Evolutionary conservation across 768 basidiomycete genomes (phyloP), one percentile per base, ranked within the genome.

Genomic region (Naganishia randhawae): DNA sequence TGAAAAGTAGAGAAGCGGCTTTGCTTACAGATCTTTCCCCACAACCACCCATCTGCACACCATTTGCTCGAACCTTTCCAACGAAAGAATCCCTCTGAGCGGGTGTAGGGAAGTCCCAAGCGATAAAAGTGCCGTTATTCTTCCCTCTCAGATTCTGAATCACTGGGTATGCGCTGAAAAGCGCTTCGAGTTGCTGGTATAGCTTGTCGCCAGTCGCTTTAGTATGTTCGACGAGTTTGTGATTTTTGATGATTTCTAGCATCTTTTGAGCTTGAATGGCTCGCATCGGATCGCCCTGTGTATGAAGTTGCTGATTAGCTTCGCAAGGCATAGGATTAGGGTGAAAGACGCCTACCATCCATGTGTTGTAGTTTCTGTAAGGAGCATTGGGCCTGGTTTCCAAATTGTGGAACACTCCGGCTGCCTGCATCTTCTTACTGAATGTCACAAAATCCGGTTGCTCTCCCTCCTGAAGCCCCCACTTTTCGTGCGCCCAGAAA

Each of bases 401-500:
- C 61, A 68, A 54, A 22, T 73, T 71, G 71, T 83, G 82, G 71
- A 75, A 83, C 71, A 82, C 78, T 0, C 81, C 81, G 25, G 74
- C 71, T n/a, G 80, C 81, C 67, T 82, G 81, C 75, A 78, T 78
- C 76, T 82, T 82, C 74, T 82, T 81, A 14, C 69, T 73, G 71
- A 83, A 83, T 13, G 82, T 81, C 13, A 83, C 80, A 68, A 83
- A 82, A 71, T 83, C 82, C 35, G 82, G 78, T 9, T 73, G 73
- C 41, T 73, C 71, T 7, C 71, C 72, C 13, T 69, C 64, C 9
- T 65, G 5, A 25, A 81, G 68, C 13, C 70, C 74, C 82, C 82
- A 83, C 63, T 81, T 76, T 62, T 82, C 82, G 73, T 82, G 81
- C 5, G 82, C 82, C 82, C 82, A 83, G 74, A 83, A 82, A 25